phyloP scores from a whole-genome alignment of 148 eudicot species.

The Cornus controversa region DNA sequence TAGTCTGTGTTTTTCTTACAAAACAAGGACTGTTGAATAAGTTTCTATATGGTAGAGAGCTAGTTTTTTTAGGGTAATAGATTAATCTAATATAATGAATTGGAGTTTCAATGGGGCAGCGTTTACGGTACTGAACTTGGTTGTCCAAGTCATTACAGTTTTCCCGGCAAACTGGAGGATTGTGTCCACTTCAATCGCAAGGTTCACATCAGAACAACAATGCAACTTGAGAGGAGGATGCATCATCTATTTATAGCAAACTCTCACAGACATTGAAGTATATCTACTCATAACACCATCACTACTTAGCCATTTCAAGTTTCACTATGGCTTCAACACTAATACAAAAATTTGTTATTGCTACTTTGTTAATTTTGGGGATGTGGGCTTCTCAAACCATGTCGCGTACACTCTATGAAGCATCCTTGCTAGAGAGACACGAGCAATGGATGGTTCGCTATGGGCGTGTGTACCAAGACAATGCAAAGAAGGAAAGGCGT shows the following conservation, averaged over 20 bases:
- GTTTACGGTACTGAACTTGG: not conserved
- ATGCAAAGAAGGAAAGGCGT: too few species aligned
- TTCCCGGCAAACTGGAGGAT: not conserved
- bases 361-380: too few species aligned
- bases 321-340: not conserved
- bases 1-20: too few species aligned
- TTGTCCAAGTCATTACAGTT: not conserved
- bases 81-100: not conserved
- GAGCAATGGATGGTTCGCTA: too few species aligned
- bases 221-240: not conserved
- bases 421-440: too few species aligned
- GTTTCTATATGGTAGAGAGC: not conserved
- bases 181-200: not conserved
- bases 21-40: not conserved
- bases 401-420: too few species aligned
- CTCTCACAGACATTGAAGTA: not conserved
- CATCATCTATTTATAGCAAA: not conserved
- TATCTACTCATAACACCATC: not conserved
- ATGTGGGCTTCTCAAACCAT: too few species aligned
- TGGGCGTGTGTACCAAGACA: too few species aligned
- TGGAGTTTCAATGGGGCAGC: not conserved
- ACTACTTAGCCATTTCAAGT: not conserved
- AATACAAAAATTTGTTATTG: conserved; percentile 6
- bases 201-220: not conserved
- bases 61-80: too few species aligned